phyloP scores from a whole-genome alignment of 106 monocot species.

The Amphibolis antarctica region DNA sequence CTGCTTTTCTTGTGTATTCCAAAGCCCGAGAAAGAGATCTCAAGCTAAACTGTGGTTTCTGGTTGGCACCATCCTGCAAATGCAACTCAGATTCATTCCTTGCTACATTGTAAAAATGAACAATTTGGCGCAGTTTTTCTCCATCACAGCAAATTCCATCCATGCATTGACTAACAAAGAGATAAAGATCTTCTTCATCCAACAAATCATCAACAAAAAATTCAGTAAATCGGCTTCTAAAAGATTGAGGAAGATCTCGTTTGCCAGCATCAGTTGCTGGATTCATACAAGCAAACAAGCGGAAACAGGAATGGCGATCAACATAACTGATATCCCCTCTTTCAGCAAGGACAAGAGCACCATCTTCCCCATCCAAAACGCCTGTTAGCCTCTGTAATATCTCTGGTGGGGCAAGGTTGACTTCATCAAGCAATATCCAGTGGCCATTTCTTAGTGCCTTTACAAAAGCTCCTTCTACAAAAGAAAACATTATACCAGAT shows the following conservation, averaged over 20 bases:
- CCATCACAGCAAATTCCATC: constrained; percentile 15
- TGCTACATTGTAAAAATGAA: constrained; percentile 68
- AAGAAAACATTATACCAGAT: constrained; percentile 59
- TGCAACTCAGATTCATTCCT: constrained; percentile 66
- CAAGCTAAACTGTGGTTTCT: constrained; percentile 93
- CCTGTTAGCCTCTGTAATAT: constrained; percentile 75
- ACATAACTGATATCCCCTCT: constrained; percentile 76
- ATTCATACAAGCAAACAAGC: constrained; percentile 97
- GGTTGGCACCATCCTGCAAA: constrained; percentile 88
- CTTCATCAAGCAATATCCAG: constrained; percentile 96
- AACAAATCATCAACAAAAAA: constrained; percentile 92
- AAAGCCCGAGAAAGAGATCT: constrained; percentile 91
- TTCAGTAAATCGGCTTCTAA: constrained; percentile 78
- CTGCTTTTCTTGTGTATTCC: constrained; percentile 53
- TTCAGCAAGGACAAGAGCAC: constrained; percentile 76
- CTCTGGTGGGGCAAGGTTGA: constrained; percentile 92
- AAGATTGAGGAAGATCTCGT: constrained; percentile 63
- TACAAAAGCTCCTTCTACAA: constrained; percentile 94
- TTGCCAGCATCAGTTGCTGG: constrained; percentile 96
- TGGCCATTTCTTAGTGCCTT: constrained; percentile 73
- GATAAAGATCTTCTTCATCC: constrained; percentile 72
- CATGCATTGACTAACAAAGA: constrained; percentile 64
- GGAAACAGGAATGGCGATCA: constrained; percentile 57
- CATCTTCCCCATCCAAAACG: constrained; percentile 70
- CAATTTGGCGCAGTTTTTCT: constrained; percentile 30